Percentiles rank a stretch among this genome's conserved stretches.
Conservation (phyloP, 2,329 filamentous ascomycete species). For the Calonectria henricotiae region DNA sequence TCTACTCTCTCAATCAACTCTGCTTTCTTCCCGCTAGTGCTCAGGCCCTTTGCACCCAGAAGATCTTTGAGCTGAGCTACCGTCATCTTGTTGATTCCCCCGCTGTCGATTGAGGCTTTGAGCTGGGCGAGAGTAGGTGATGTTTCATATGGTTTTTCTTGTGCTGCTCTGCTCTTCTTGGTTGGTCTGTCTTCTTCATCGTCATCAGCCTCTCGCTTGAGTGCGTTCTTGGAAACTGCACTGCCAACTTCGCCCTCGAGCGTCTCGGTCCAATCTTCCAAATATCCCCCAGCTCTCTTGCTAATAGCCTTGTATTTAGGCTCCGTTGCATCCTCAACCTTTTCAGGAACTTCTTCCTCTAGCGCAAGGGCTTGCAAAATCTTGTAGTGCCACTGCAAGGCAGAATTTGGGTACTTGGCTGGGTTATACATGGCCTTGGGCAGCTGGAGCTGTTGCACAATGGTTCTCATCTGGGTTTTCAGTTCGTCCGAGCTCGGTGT, state of each 20-base stretch:
- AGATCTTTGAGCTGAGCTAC: conserved; percentile 70
- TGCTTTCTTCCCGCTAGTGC: conserved; percentile 68
- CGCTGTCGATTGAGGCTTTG: conserved; percentile 63
- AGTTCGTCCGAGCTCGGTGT: conserved; percentile 78
- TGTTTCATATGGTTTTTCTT: conserved; percentile 56
- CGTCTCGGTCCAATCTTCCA: conserved; percentile 82
- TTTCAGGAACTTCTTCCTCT: conserved; percentile 89
- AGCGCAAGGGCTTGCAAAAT: conserved; percentile 93
- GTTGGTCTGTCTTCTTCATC: conserved; percentile 63
- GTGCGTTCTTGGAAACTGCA: conserved; percentile 59
- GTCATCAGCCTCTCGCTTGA: conserved; percentile 70
- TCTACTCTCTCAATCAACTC: conserved; percentile 72
- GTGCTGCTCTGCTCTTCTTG: conserved; percentile 64
- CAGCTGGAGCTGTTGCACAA: conserved; percentile 90
- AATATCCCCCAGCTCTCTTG: conserved; percentile 86
- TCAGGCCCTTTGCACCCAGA: conserved; percentile 65
- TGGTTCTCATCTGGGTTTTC: conserved; percentile 84
- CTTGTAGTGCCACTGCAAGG: conserved; percentile 96
- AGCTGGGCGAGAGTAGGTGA: conserved; percentile 65
- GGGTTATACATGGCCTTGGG: conserved; percentile 90
- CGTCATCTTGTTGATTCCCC: conserved; percentile 69
- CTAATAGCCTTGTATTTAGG: conserved; percentile 91
- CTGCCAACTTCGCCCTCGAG: conserved; percentile 72
- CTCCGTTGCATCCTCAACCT: conserved; percentile 82
- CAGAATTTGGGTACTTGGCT: conserved; percentile 89